These are phyloP conservation scores for Onygena corvina DNA, from an alignment of 2,329 filamentous ascomycete genomes.

Conservation along the genomic window DNA sequence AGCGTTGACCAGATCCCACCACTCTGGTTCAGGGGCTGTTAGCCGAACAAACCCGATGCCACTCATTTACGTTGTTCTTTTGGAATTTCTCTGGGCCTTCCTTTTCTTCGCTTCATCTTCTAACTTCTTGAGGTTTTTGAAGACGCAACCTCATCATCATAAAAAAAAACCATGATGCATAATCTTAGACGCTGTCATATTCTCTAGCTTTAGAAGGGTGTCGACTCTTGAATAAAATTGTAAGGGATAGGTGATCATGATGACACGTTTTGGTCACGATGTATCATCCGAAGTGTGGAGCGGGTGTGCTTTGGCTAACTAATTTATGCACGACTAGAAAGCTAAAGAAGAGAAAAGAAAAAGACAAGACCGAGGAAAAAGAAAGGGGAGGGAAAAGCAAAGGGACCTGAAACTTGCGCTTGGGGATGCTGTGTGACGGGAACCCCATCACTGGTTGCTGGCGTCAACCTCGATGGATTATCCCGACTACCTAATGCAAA, in stretches of 20 bases:
- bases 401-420: background rate
- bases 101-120: background rate
- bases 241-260: background rate
- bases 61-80: background rate
- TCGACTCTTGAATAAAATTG: background rate
- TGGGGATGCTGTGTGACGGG: slow-evolving; percentile 1
- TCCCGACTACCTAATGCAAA: slow-evolving; percentile 2
- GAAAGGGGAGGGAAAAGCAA: background rate
- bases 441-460: slow-evolving; percentile 2
- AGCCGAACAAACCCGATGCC: background rate
- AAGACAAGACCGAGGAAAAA: background rate
- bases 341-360: background rate
- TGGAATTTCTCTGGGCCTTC: background rate
- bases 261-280: slow-evolving; percentile 7
- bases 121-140: too few relatives aligned
- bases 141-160: too few relatives aligned
- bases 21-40: slow-evolving; percentile 5
- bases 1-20: slow-evolving; percentile 6
- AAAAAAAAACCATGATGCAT: too few relatives aligned
- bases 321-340: slow-evolving; percentile 6
- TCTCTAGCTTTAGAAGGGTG: too few relatives aligned
- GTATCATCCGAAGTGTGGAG: slow-evolving; percentile 6
- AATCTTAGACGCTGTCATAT: too few relatives aligned
- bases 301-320: slow-evolving; percentile 1
- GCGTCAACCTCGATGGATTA: background rate